phyloP scores from a whole-genome alignment of 176 grass and related monocot species.

The Zea mays region Zm-B73-REFERENCE-NAM-5.0 NC_050105.1:4097501-4098000 shows the following conservation, averaged over 20 bases:
- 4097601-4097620: conserved; percentile 13
- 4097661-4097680: conserved; percentile 70
- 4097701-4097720: conserved; percentile 56
- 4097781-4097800: conserved; percentile 37
- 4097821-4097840: conserved; percentile 45
- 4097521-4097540: conserved; percentile 48
- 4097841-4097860: conserved; percentile 73
- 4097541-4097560: conserved; percentile 66
- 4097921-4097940: conserved; percentile 48
- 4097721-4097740: conserved; percentile 33
- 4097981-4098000: conserved; percentile 53
- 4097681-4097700: conserved; percentile 47
- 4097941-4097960: conserved; percentile 47
- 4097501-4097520: conserved; percentile 87
- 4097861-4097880: conserved; percentile 64
- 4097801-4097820: conserved; percentile 58
- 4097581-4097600: conserved; percentile 25
- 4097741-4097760: conserved; percentile 55
- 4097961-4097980: conserved; percentile 41
- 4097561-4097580: conserved; percentile 40
- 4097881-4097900: conserved; percentile 65
- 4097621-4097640: conserved; percentile 14
- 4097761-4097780: conserved; percentile 59
- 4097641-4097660: conserved; percentile 17
- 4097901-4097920: conserved; percentile 66